Evolutionary conservation across 2,329 filamentous ascomycete genomes (phyloP), one percentile per base, ranked within the genome.

Genomic region (Teratosphaeria gauchensis): DNA sequence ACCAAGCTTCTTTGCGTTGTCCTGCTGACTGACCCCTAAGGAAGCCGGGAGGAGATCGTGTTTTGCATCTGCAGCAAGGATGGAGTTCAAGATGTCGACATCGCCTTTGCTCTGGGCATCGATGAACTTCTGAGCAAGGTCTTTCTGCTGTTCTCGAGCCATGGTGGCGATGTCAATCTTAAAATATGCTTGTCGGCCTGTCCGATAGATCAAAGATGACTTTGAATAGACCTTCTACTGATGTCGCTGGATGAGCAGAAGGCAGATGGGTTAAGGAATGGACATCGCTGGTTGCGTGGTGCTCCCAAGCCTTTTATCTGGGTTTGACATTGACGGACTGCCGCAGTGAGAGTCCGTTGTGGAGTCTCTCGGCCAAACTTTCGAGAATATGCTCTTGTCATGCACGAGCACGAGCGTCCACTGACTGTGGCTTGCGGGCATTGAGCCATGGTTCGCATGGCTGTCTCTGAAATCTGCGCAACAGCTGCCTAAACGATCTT

Each of bases 1-100:
- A 28, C 54, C 56, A 33, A 58, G n/a, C 59, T 60, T 60, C 42
- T 53, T 56, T 7, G 53, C 56, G 51, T 60, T 60, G 56, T 60
- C 59, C 56, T 60, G 58, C 35, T 58, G 53, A 16, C 53, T 19
- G 16, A 60, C 59, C 19, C 59, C 59, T 14, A 60, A 56, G 8
- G 59, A 60, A 19, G 59, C 52, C 16, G 59, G 59, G 48, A 60
- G 59, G 8, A 60, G 56, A 53, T 60, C 59, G 48, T 60, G 59
- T 56, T 60, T 60, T 2, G 59, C 59, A 38, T 54, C 56, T 19
- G n/a, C 11, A 32, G 52, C 56, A 9, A 60, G 48, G 6, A 48
- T 53, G 48, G 59, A n/a, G 14, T 38, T 54, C 24, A 60, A 28
- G 11, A 30, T 51, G 6, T 53, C 48, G 51, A 55, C 56, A 53